phyloP scores from a whole-genome alignment of 129 eudicot genomes.

The Flaveria bidentis region DNA sequence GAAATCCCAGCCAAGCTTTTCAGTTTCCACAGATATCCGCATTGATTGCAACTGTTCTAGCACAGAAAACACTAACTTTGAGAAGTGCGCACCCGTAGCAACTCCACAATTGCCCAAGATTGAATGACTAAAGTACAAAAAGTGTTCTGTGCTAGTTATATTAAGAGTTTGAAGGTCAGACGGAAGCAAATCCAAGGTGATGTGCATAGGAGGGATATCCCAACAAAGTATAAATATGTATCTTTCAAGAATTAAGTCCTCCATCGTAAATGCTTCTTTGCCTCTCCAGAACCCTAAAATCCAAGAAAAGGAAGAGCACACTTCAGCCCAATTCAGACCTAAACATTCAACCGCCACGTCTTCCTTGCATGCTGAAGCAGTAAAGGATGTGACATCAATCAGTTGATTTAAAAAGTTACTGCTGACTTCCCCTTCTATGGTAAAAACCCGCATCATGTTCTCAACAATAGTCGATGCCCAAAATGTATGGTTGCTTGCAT shows the following conservation, averaged over 20 bases:
- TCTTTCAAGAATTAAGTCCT: conserved; percentile 80
- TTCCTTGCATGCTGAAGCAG: conserved; percentile 59
- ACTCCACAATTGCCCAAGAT: conserved; percentile 44
- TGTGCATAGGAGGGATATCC: conserved; percentile 64
- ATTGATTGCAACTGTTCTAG: conserved; percentile 62
- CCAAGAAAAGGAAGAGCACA: conserved; percentile 58
- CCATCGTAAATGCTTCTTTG: conserved; percentile 56
- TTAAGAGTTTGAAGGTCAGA: conserved; percentile 46
- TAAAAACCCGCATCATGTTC: conserved; percentile 42
- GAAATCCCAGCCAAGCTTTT: conserved; percentile 73
- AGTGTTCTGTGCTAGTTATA: conserved; percentile 46
- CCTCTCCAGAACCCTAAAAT: conserved; percentile 82
- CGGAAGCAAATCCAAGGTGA: conserved; percentile 38
- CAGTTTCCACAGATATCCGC: conserved; percentile 39
- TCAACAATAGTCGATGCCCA: conserved; percentile 70
- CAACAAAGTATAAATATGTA: conserved; percentile 86
- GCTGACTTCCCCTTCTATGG: conserved; percentile 51
- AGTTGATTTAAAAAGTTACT: conserved; percentile 56
- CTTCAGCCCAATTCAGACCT: conserved; percentile 55
- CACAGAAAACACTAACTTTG: conserved; percentile 46
- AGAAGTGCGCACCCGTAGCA: conserved; percentile 29
- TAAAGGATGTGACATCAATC: conserved; percentile 75
- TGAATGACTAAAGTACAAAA: conserved; percentile 59
- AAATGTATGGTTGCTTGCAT: conserved; percentile 44
- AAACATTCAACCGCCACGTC: conserved; percentile 47